Evolutionary conservation across 75 land plant genomes (phyloP), one percentile per base, ranked within the genome.

Genomic region (Cunninghamia lanceolata): DNA sequence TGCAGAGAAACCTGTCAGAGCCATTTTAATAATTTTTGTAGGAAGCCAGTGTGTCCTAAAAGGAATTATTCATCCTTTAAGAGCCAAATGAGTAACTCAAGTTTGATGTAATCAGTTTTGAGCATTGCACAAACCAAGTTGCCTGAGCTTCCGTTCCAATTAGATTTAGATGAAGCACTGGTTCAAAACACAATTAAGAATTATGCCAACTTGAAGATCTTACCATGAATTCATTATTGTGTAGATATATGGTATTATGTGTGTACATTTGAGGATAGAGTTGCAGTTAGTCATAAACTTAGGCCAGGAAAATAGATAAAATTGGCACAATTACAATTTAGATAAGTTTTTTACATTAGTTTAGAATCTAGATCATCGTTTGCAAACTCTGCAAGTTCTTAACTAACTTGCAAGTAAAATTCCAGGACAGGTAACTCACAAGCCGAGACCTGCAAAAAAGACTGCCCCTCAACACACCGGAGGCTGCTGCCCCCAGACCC

Each of bases 1-100:
- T 96, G 56, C 98, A 96, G 95, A 95, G 96, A 96, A 94, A 96
- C 96, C 98, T 96, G 98, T 95, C 93, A 95, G 93, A 91, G 91
- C 91, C 94, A 87, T 43, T 25, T 71, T 30, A 50, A 21, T 35
- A 2, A 36, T 94, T 81, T 45, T 59, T 94, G 15, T 92, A 85
- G 94, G 95, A 94, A 92, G 92, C 94, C 14, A 10, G n/a, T 79
- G 0, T 0, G 82, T 79, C 82, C 30, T 42, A 25, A 28, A 79
- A 39, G 32, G 14, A 46, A 79, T 79, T 42, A 43, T 16, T n/a
- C 3, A 21, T 70, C 74, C 11, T 43, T 79, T 43, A 39, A 19
- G 43, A 43, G 82, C 82, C 82, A 38, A 10, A 25, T 6, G 82
- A 80, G 32, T 11, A 8, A 45, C 15, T 43, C 82, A 43, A 79